Conservation (phyloP, 805 yeast genomes). For the Candida succiphila region DNA sequence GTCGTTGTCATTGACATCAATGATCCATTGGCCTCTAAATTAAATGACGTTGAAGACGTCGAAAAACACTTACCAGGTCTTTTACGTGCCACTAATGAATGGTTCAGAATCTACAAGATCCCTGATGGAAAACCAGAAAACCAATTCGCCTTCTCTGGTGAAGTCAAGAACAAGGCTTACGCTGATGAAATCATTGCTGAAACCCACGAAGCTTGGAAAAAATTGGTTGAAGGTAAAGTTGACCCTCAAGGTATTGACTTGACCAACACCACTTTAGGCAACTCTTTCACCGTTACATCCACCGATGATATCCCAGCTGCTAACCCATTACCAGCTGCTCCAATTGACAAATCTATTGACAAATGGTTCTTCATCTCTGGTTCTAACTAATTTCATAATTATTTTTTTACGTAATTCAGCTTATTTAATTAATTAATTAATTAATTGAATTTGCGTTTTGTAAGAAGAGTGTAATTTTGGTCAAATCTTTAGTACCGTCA, state of each 20-base stretch:
- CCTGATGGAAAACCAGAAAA: constrained; percentile 98
- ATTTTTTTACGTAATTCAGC: background rate
- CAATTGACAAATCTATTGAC: constrained; percentile 93
- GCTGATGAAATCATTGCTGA: constrained; percentile 79
- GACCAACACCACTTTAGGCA: constrained; percentile 62
- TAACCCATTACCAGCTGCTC: constrained; percentile 69
- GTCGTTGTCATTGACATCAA: constrained; percentile 79
- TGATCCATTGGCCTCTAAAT: constrained; percentile 82
- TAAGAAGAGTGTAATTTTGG: constrained; percentile 54
- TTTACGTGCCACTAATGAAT: constrained; percentile 87
- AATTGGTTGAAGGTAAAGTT: constrained; percentile 55
- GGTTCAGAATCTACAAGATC: constrained; percentile 97
- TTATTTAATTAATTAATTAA: background rate
- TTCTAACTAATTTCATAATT: constrained; percentile 28
- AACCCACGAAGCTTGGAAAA: constrained; percentile 79
- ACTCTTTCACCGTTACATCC: constrained; percentile 40
- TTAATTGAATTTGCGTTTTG: constrained; percentile 40
- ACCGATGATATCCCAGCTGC: constrained; percentile 58
- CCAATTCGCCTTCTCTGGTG: constrained; percentile 94
- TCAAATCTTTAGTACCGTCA: constrained; percentile 58
- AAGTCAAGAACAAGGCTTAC: constrained; percentile 77
- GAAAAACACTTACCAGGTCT: constrained; percentile 86
- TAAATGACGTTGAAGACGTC: constrained; percentile 87
- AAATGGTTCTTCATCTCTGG: constrained; percentile 98
- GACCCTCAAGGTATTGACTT: constrained; percentile 62